Conservation (phyloP, 2,329 filamentous ascomycete species). For the Aureobasidium sp. region DNA sequence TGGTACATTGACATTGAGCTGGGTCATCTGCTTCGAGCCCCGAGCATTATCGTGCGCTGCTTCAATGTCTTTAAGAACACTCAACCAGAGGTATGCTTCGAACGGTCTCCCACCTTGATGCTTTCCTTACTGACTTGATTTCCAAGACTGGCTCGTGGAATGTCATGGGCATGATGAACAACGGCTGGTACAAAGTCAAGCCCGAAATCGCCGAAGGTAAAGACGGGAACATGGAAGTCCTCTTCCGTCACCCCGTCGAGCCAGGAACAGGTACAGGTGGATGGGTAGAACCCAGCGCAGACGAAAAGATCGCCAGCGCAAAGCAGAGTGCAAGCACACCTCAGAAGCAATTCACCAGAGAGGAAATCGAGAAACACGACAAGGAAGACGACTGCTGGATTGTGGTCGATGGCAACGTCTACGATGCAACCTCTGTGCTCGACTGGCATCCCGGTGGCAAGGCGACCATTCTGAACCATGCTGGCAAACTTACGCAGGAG, state of each 20-base stretch:
- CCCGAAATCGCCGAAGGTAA: conserved; percentile 32
- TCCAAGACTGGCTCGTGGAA: conserved; percentile 36
- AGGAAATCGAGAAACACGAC: conserved; percentile 49
- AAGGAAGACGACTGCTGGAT: conserved; percentile 47
- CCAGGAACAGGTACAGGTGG: conserved; percentile 33
- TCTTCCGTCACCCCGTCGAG: conserved; percentile 43
- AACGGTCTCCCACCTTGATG: conserved; percentile 5
- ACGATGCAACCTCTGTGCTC: conserved; percentile 43
- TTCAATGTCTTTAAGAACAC: conserved; percentile 47
- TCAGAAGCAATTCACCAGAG: conserved; percentile 45
- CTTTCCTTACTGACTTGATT: not conserved
- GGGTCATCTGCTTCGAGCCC: conserved; percentile 36
- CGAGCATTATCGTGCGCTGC: conserved; percentile 40
- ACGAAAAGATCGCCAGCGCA: conserved; percentile 39
- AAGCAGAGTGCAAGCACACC: conserved; percentile 41
- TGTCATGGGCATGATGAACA: conserved; percentile 51
- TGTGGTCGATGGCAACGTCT: conserved; percentile 47
- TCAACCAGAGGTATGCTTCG: conserved; percentile 35
- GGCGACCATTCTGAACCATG: conserved; percentile 43
- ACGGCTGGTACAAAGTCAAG: conserved; percentile 44
- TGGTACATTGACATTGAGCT: conserved; percentile 47
- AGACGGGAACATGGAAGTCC: conserved; percentile 27
- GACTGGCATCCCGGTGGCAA: conserved; percentile 46
- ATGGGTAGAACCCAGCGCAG: conserved; percentile 46
- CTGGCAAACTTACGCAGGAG: conserved; percentile 43